A percentile compares a stretch with the other conserved stretches of the same genome.
Conservation (phyloP, 164 flowering plant species). For the Macadamia tetraphylla region DNA sequence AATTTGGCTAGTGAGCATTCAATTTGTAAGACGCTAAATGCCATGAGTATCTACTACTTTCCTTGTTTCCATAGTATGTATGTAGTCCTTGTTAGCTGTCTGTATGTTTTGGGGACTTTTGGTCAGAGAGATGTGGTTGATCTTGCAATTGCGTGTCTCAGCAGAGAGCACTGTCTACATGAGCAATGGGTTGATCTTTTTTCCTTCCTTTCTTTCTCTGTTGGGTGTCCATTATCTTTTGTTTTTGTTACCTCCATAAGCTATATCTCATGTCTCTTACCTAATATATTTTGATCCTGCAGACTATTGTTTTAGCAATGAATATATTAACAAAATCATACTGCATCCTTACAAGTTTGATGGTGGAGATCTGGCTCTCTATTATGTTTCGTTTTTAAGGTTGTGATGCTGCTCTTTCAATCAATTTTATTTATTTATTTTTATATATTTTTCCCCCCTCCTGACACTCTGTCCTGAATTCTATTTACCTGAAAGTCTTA, state of each 20-base stretch:
- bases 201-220: not conserved
- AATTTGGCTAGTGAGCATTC: constrained; percentile 57
- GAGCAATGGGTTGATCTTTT: not conserved
- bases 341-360: constrained; percentile 43
- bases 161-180: not conserved
- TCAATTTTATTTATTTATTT: constrained; percentile 1
- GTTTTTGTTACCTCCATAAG: not conserved
- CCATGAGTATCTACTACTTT: constrained; percentile 4
- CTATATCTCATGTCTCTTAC: not conserved
- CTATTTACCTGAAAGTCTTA: too few species aligned
- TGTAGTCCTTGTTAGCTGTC: not conserved
- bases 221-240: not conserved
- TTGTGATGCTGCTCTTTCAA: constrained; percentile 10
- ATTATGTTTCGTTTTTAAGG: constrained; percentile 63
- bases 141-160: not conserved
- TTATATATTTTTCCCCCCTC: not conserved
- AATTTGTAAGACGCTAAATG: constrained; percentile 43
- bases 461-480: not conserved
- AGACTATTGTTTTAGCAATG: constrained; percentile 73
- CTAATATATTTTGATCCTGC: constrained; percentile 25
- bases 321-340: constrained; percentile 52
- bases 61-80: not conserved
- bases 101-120: not conserved
- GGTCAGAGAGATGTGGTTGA: not conserved
- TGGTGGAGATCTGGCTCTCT: constrained; percentile 51